These are phyloP conservation scores for Orychophragmus violaceus DNA, from an alignment of 345 rosid species.

Conservation along the genomic window DNA sequence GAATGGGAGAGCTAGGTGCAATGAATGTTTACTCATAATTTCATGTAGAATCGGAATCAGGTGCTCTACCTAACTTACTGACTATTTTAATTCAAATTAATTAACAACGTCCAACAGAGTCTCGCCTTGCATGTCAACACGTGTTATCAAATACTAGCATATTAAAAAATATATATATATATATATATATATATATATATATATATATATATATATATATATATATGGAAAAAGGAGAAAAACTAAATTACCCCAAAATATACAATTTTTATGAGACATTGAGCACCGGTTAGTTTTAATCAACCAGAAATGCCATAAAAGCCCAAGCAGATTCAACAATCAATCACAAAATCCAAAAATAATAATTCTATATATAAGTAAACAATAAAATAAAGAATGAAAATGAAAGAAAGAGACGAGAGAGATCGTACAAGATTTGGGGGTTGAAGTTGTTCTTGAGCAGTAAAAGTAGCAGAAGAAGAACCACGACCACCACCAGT, in stretches of 20 bases:
- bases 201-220: too few species aligned
- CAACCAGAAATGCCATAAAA: background rate
- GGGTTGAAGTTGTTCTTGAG: conserved; percentile 33
- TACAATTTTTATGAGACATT: background rate
- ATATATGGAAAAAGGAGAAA: background rate
- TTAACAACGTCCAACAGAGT: background rate
- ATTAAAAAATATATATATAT: too few species aligned
- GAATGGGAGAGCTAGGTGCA: conserved; percentile 8
- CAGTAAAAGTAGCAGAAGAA: conserved; percentile 34
- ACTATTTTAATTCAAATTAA: conserved; percentile 11
- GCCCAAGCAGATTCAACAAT: background rate
- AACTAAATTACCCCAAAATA: background rate
- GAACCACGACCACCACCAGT: conserved; percentile 36
- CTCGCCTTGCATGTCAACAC: conserved; percentile 20
- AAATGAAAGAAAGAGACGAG: background rate
- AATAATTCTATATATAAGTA: background rate
- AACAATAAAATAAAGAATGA: background rate
- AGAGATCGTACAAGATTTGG: conserved; percentile 27
- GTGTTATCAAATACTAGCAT: conserved; percentile 1
- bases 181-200: too few species aligned
- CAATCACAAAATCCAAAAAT: background rate
- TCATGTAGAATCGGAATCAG: conserved; percentile 28
- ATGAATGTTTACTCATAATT: conserved; percentile 12
- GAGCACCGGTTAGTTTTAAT: background rate
- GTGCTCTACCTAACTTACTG: conserved; percentile 18